A percentile compares a stretch with the other conserved stretches of the same genome.
Conservation (phyloP, 2,329 filamentous ascomycete species). For the Trichoderma sp. region DNA sequence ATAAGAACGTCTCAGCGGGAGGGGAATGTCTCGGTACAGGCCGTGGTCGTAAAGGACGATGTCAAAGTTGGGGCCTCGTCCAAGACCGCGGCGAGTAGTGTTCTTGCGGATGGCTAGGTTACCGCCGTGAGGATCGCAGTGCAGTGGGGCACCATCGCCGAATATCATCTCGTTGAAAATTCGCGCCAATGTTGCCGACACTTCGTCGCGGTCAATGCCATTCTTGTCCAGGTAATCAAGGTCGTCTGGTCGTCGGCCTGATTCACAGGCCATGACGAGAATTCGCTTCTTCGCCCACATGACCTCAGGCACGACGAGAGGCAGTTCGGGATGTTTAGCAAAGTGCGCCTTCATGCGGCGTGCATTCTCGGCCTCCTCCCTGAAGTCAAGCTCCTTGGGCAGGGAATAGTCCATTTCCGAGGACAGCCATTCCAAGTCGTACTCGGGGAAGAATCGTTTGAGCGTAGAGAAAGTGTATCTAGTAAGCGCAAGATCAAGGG, state of each 20-base stretch:
- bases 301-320: slow-evolving; percentile 85
- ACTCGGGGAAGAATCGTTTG: slow-evolving; percentile 94
- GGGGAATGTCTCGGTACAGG: slow-evolving; percentile 88
- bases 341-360: slow-evolving; percentile 80
- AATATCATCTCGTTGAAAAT: slow-evolving; percentile 99
- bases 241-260: slow-evolving; percentile 85
- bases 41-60: slow-evolving; percentile 96
- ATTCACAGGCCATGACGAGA: slow-evolving; percentile 91
- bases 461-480: slow-evolving; percentile 85
- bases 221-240: slow-evolving; percentile 82
- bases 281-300: slow-evolving; percentile 88
- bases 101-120: slow-evolving; percentile 92
- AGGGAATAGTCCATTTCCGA: slow-evolving; percentile 90
- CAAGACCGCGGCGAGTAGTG: slow-evolving; percentile 52
- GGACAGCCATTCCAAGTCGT: slow-evolving; percentile 94
- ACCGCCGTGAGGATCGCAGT: slow-evolving; percentile 96
- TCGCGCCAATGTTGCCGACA: slow-evolving; percentile 83
- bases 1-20: slow-evolving; percentile 76
- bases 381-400: slow-evolving; percentile 89
- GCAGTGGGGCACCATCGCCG: slow-evolving; percentile 79
- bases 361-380: slow-evolving; percentile 82
- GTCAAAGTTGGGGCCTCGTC: slow-evolving; percentile 75
- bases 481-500: slow-evolving; percentile 83
- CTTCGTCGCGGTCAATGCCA: slow-evolving; percentile 90
- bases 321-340: slow-evolving; percentile 68